Percentiles rank a stretch among this genome's conserved stretches.
Evolutionary conservation across 306 rosid species (phyloP).

Genomic region (Vigna reflexopilosa): DNA sequence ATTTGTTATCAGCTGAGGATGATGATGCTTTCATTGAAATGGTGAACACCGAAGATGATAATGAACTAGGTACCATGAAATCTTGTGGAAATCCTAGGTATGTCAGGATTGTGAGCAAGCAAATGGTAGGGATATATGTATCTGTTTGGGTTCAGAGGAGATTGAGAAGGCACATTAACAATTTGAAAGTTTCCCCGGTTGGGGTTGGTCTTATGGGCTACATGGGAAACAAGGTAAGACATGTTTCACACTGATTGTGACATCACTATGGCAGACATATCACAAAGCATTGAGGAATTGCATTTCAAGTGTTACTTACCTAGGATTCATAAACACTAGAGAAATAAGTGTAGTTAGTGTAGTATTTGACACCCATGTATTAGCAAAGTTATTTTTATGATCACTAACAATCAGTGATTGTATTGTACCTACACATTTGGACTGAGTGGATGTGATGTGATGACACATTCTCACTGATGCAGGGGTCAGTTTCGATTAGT

Average conservation of each 20-base stretch:
- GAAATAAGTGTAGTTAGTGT: not conserved
- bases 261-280: constrained; percentile 29
- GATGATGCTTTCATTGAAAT: constrained; percentile 63
- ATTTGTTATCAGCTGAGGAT: constrained; percentile 55
- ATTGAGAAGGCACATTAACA: constrained; percentile 86
- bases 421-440: not conserved
- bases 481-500: constrained; percentile 97
- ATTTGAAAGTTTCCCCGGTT: constrained; percentile 87
- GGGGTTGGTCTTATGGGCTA: constrained; percentile 98
- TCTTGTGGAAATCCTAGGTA: constrained; percentile 53
- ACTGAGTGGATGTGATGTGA: constrained; percentile 33
- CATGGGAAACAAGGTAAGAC: constrained; percentile 97
- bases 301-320: constrained; percentile 3
- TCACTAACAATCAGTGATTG: not conserved
- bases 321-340: constrained; percentile 5
- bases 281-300: constrained; percentile 24
- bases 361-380: no score
- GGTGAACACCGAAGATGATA: constrained; percentile 42
- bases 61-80: constrained; percentile 36
- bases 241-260: constrained; percentile 33
- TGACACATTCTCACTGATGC: constrained; percentile 50
- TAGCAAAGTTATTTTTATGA: constrained; percentile 10
- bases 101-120: constrained; percentile 92
- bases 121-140: constrained; percentile 95
- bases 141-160: constrained; percentile 93